These are phyloP conservation scores for Sporothrix humicola DNA, from an alignment of 2,329 filamentous ascomycete species.

Conservation along the genomic window DNA sequence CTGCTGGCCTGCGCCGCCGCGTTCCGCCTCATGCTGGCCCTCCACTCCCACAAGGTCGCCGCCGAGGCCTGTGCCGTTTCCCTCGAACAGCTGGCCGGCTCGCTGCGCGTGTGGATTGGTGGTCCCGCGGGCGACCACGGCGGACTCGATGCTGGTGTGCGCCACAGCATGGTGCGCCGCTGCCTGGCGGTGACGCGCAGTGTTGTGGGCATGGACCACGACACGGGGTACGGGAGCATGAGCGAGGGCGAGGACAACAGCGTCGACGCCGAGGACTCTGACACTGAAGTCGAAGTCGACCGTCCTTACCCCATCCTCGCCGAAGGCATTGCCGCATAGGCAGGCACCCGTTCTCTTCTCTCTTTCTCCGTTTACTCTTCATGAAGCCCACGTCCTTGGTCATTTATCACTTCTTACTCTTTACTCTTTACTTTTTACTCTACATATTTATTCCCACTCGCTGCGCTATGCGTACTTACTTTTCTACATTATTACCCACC, in stretches of 20 bases:
- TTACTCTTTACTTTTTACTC: not conserved
- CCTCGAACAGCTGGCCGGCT: conserved; percentile 63
- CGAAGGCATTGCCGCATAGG: conserved; percentile 3
- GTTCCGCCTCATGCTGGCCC: conserved; percentile 62
- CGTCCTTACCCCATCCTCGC: not conserved
- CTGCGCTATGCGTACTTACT: not conserved
- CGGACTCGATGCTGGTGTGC: conserved; percentile 58
- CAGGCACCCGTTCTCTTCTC: not conserved
- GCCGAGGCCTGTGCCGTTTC: conserved; percentile 54
- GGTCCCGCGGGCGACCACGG: conserved; percentile 57
- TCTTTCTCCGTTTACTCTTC: not conserved
- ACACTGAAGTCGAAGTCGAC: not conserved
- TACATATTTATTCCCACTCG: not conserved
- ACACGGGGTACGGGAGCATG: conserved; percentile 65
- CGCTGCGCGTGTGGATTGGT: conserved; percentile 66
- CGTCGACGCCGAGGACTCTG: not conserved
- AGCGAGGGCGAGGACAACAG: conserved; percentile 53
- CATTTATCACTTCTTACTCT: not conserved
- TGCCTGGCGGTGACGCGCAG: conserved; percentile 63
- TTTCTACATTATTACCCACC: not conserved
- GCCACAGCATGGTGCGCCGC: conserved; percentile 59
- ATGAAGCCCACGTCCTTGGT: not conserved
- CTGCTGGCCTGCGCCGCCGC: conserved; percentile 65
- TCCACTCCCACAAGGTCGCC: conserved; percentile 55
- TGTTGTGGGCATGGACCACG: conserved; percentile 64